Evolutionary conservation across 352 stramenopile genomes (phyloP), one percentile per base, ranked within the genome.

Genomic region (Elongisporangium senticosum): DNA sequence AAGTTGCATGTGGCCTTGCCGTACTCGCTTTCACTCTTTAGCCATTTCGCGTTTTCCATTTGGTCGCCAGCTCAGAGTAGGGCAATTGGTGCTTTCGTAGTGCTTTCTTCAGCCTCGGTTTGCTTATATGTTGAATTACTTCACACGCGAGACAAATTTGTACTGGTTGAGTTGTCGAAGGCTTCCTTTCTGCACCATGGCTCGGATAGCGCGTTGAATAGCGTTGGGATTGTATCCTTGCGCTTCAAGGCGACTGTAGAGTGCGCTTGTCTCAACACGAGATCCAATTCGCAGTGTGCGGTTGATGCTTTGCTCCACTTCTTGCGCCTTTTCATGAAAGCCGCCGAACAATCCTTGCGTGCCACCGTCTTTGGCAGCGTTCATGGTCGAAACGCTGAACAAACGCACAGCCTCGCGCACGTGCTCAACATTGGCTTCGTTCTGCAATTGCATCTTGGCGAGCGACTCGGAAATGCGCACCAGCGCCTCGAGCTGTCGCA

Each of bases 331-430:
- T 65, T 94, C 82, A 58, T 94, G 82, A 54, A 94, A 87, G 8
- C 72, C 68, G 17, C 82, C 77, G 58, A 94, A 91, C 4, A 94
- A 59, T 17, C 84, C 85, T 33, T 95, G 83, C 3, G 83, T 95
- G 24, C 83, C 83, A 62, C 96, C 96, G 43, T 90, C 86, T 28
- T 96, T 90, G 47, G 97, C 97, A 0, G 97, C 97, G 47, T 98
- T 96, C 90, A 99, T 98, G 6, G 97, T 99, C 62, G 95, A 98
- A 22, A 99, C 96, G 62, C 94, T 98, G 71, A 99, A 99, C 14
- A 99, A 74, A 1, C 97, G 93, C 40, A 99, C 86, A 0, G 97
- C 97, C 67, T 99, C 97, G 13, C 92, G 88, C 48, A 99, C 97
- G 70, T 99, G 83, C n/a, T 87, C 80, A 24, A 71, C 71, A 24